Conservation (phyloP, 371 early-diverging fungal genomes). For the Mucor ambiguus region DNA sequence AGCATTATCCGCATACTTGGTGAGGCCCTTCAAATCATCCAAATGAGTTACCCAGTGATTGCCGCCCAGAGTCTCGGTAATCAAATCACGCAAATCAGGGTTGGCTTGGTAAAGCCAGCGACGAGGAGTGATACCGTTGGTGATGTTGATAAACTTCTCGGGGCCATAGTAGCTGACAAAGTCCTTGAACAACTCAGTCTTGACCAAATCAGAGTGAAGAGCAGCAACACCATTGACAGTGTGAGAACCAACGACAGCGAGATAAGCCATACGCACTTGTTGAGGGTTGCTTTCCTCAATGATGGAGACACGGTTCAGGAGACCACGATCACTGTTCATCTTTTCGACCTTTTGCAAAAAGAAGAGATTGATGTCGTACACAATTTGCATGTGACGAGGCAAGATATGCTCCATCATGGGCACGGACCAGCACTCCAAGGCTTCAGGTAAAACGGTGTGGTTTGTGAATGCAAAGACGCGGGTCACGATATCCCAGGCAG, state of each 20-base stretch:
- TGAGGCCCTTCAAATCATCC: slow-evolving; percentile 60
- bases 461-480: slow-evolving; percentile 93
- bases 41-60: slow-evolving; percentile 72
- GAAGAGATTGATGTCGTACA: slow-evolving; percentile 94
- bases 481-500: slow-evolving; percentile 89
- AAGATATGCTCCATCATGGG: slow-evolving; percentile 86
- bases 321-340: slow-evolving; percentile 83
- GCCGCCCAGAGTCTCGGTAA: slow-evolving; percentile 77
- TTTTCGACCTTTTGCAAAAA: slow-evolving; percentile 91
- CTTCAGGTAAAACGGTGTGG: slow-evolving; percentile 96
- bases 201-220: slow-evolving; percentile 88
- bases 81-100: slow-evolving; percentile 77
- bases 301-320: slow-evolving; percentile 84
- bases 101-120: slow-evolving; percentile 96
- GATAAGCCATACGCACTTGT: slow-evolving; percentile 84
- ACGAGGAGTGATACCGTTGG: slow-evolving; percentile 92
- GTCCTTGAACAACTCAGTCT: slow-evolving; percentile 81
- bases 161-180: slow-evolving; percentile 82
- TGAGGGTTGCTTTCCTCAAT: slow-evolving; percentile 90
- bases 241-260: slow-evolving; percentile 80
- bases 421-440: slow-evolving; percentile 93
- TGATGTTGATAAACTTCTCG: slow-evolving; percentile 88
- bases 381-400: slow-evolving; percentile 93
- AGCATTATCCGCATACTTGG: slow-evolving; percentile 57
- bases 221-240: slow-evolving; percentile 94